These are phyloP conservation scores for Myxozyma kluyveri DNA, from an alignment of 805 yeast genomes.

Conservation along the genomic window DNA sequence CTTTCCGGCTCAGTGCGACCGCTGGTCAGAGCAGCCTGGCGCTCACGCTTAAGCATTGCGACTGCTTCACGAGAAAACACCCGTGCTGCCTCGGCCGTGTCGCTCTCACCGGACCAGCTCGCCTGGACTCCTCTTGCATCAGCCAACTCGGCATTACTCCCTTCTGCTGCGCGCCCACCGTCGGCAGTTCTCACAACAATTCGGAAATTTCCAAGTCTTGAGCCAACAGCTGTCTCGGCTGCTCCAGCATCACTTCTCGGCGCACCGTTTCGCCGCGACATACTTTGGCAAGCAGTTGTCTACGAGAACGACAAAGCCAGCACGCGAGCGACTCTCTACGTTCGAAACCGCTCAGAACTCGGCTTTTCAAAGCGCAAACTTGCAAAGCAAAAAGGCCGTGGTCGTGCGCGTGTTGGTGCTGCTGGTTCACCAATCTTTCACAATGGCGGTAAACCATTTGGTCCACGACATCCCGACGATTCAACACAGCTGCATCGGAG, in stretches of 20 bases:
- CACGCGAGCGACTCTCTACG: slow-evolving; percentile 46
- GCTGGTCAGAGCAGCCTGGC: no score
- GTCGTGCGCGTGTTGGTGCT: slow-evolving; percentile 95
- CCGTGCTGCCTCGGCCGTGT: no score
- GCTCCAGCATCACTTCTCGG: slow-evolving; percentile 69
- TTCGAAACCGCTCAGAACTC: slow-evolving; percentile 81
- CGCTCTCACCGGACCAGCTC: background rate
- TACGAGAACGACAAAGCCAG: slow-evolving; percentile 72
- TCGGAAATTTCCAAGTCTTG: slow-evolving; percentile 84
- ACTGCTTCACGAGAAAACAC: no score
- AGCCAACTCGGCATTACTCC: background rate
- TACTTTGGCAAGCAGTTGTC: slow-evolving; percentile 90
- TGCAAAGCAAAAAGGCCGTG: slow-evolving; percentile 88
- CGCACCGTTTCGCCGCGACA: slow-evolving; percentile 80
- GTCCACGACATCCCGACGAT: slow-evolving; percentile 87
- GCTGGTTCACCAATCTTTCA: slow-evolving; percentile 89
- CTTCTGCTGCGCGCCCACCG: slow-evolving; percentile 10
- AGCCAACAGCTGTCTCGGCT: slow-evolving; percentile 76
- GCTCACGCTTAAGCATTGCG: no score
- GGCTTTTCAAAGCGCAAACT: slow-evolving; percentile 81
- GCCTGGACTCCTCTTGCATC: background rate
- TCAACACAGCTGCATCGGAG: slow-evolving; percentile 72
- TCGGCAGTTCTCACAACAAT: slow-evolving; percentile 16
- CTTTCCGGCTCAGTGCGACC: no score
- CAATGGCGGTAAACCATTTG: slow-evolving; percentile 86